Percentiles rank a stretch among this genome's conserved stretches.
Conservation (phyloP, 75 land plant species). For the Azolla pinnata region DNA sequence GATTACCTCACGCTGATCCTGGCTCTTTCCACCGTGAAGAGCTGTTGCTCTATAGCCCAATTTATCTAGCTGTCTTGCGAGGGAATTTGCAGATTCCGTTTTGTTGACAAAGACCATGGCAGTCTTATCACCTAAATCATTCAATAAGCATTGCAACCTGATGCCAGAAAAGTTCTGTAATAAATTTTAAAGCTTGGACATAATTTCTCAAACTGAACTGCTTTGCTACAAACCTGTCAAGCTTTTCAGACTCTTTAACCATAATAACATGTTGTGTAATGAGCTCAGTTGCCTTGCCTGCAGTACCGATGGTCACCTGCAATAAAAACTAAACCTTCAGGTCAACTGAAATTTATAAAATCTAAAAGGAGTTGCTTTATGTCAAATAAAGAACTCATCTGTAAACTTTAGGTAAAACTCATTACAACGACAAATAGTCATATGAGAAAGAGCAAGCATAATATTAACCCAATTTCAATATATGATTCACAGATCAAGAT, state of each 20-base stretch:
- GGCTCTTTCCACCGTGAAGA: constrained; percentile 90
- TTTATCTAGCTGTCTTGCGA: constrained; percentile 70
- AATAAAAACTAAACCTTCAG: too few relatives aligned
- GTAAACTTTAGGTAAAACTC: too few relatives aligned
- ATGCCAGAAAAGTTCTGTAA: not conserved
- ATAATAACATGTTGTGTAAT: constrained; percentile 85
- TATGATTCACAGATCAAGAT: too few relatives aligned
- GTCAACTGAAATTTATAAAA: too few relatives aligned
- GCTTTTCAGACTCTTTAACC: constrained; percentile 82
- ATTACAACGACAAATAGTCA: too few relatives aligned
- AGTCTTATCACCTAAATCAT: constrained; percentile 91
- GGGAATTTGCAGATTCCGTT: constrained; percentile 65
- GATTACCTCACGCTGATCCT: constrained; percentile 78
- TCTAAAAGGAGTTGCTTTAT: too few relatives aligned
- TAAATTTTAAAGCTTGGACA: too few relatives aligned
- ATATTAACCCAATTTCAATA: too few relatives aligned
- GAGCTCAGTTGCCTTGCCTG: constrained; percentile 88
- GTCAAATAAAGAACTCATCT: too few relatives aligned
- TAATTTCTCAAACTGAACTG: too few relatives aligned
- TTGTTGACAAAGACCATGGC: constrained; percentile 88
- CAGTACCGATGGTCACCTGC: constrained; percentile 75
- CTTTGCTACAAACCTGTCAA: constrained; percentile 49
- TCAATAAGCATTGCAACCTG: constrained; percentile 53
- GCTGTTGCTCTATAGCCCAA: constrained; percentile 72
- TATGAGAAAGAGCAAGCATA: too few relatives aligned